Percentiles rank a stretch among this genome's conserved stretches.
Conservation (phyloP, 1,284 basidiomycete species). For the Thelephora terrestris region DNA sequence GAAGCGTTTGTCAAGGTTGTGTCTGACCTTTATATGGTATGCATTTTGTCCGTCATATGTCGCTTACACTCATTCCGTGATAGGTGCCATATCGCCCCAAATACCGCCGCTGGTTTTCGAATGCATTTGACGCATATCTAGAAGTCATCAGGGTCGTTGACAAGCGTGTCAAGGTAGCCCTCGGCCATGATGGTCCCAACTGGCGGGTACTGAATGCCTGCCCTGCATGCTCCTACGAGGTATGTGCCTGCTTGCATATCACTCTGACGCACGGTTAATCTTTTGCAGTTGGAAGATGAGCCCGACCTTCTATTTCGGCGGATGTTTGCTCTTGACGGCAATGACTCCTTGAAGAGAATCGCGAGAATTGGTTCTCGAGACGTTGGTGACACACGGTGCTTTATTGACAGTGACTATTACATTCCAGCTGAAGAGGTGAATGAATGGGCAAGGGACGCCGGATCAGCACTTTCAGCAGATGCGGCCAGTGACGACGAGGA, state of each 20-base stretch:
- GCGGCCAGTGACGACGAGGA: conserved; percentile 4
- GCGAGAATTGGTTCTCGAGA: conserved; percentile 2
- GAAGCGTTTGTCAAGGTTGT: conserved; percentile 24
- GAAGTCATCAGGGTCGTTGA: conserved; percentile 12
- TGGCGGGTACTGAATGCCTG: conserved; percentile 23
- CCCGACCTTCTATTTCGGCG: conserved; percentile 11
- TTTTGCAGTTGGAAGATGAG: conserved; percentile 17
- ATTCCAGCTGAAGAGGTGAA: conserved; percentile 18
- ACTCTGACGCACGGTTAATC: neutral
- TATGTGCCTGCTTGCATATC: conserved; percentile 1
- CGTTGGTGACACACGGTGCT: conserved; percentile 11
- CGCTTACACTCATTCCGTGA: neutral
- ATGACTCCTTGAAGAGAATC: conserved; percentile 25
- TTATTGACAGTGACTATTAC: conserved; percentile 15
- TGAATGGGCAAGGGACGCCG: conserved; percentile 23
- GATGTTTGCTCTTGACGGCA: conserved; percentile 23
- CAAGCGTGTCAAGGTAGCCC: conserved; percentile 9
- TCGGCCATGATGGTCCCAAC: conserved; percentile 14
- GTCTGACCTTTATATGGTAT: conserved; percentile 23
- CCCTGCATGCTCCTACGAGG: conserved; percentile 22
- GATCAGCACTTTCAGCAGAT: neutral
- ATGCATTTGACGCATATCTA: conserved; percentile 24
- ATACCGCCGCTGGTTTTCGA: conserved; percentile 12
- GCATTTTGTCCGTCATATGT: conserved; percentile 6
- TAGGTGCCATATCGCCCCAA: conserved; percentile 9